Evolutionary conservation across 2,329 filamentous ascomycete genomes (phyloP).

Genomic region (Claviceps citrina): DNA sequence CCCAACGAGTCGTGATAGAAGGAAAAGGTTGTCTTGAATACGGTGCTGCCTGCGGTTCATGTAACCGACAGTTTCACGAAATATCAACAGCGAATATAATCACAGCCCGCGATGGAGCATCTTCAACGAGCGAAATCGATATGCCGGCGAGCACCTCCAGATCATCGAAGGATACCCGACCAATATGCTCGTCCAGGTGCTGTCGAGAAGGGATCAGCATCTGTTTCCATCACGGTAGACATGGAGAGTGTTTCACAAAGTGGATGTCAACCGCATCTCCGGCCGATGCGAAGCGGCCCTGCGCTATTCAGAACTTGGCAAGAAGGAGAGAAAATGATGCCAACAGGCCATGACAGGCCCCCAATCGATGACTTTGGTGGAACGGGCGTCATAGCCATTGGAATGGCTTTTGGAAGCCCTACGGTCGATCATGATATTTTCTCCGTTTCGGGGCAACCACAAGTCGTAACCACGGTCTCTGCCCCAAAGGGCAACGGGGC

Average conservation of each 20-base stretch:
- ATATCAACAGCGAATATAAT: neutral
- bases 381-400: conserved; percentile 36
- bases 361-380: conserved; percentile 17
- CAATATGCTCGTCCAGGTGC: neutral
- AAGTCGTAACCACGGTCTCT: conserved; percentile 12
- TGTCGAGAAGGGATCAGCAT: neutral
- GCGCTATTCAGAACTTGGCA: conserved; percentile 22
- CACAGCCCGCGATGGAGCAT: neutral
- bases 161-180: neutral
- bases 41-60: neutral
- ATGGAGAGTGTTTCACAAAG: neutral
- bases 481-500: conserved; percentile 9
- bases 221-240: neutral
- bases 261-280: neutral
- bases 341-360: neutral
- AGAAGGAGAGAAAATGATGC: conserved; percentile 11
- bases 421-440: conserved; percentile 22
- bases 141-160: neutral
- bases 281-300: neutral
- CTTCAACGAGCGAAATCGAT: neutral
- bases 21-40: neutral
- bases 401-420: conserved; percentile 61
- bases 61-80: neutral
- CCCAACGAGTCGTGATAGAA: no score
- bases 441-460: conserved; percentile 17